phyloP scores from a whole-genome alignment of 345 rosid species.

The Hibiscus tridactylites region DNA sequence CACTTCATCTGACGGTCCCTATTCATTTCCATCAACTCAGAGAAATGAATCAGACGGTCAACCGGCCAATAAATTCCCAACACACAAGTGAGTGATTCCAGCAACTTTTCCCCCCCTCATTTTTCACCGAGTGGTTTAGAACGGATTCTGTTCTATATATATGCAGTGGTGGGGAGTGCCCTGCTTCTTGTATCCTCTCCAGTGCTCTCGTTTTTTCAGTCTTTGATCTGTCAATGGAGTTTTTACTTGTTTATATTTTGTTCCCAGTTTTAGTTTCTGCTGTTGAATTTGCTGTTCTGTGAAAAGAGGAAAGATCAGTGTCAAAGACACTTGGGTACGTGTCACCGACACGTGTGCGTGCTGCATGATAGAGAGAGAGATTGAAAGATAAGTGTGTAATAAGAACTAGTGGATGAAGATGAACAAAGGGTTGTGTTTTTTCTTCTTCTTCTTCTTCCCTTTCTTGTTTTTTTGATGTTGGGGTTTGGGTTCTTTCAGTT shows the following conservation, averaged over 20 bases:
- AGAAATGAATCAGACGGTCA: constrained; percentile 2
- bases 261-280: background rate
- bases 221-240: background rate
- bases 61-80: constrained; percentile 15
- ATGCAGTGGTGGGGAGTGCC: background rate
- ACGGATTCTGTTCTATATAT: background rate
- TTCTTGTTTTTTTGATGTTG: background rate
- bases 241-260: background rate
- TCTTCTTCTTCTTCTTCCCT: background rate
- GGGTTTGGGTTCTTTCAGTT: background rate
- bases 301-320: background rate
- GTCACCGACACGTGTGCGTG: constrained; percentile 47
- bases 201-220: background rate
- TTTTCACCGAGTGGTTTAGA: no score
- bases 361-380: constrained; percentile 37
- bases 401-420: background rate
- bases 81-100: background rate
- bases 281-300: background rate
- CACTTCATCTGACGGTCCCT: constrained; percentile 21
- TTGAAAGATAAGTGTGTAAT: background rate
- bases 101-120: no score
- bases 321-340: background rate
- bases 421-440: background rate
- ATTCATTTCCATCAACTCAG: constrained; percentile 14
- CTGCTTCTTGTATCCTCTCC: background rate